Conservation (phyloP, 345 rosid genomes). For the Lepidium sativum region DNA sequence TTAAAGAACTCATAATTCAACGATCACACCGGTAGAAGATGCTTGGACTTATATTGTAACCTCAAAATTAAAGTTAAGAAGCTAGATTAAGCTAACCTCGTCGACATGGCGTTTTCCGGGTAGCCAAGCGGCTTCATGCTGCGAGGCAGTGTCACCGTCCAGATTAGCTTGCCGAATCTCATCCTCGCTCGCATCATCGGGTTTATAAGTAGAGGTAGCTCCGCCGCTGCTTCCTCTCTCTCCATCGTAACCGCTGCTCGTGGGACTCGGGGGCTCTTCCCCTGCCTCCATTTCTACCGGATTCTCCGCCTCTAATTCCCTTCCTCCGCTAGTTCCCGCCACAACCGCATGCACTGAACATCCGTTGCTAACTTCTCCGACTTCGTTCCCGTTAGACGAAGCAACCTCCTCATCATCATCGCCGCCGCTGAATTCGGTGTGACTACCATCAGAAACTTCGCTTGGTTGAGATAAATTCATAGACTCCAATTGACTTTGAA, state of each 20-base stretch:
- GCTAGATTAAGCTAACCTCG: slow-evolving; percentile 44
- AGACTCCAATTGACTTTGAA: slow-evolving; percentile 26
- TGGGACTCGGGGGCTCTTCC: slow-evolving; percentile 58
- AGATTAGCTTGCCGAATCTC: slow-evolving; percentile 48
- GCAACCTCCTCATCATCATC: slow-evolving; percentile 18
- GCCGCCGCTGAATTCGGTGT: slow-evolving; percentile 5
- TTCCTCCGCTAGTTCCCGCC: slow-evolving; percentile 14
- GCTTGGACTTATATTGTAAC: not conserved
- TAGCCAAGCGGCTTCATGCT: slow-evolving; percentile 45
- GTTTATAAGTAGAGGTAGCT: slow-evolving; percentile 35
- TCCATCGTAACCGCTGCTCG: slow-evolving; percentile 91
- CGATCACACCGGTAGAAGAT: not conserved
- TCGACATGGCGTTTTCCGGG: slow-evolving; percentile 82
- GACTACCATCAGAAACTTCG: slow-evolving; percentile 15
- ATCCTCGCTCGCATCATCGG: slow-evolving; percentile 41
- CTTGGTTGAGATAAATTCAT: slow-evolving; percentile 25
- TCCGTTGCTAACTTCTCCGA: slow-evolving; percentile 16
- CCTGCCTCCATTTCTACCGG: slow-evolving; percentile 54
- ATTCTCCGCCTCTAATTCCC: slow-evolving; percentile 34
- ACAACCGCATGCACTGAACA: not conserved
- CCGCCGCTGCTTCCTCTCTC: slow-evolving; percentile 87
- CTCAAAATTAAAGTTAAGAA: not conserved
- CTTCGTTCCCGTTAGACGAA: slow-evolving; percentile 19
- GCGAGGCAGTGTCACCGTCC: slow-evolving; percentile 36
- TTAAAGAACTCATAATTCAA: not conserved